These are phyloP conservation scores for Cudoniella acicularis DNA, from an alignment of 495 filamentous ascomycete genomes.

Conservation along the genomic window DNA sequence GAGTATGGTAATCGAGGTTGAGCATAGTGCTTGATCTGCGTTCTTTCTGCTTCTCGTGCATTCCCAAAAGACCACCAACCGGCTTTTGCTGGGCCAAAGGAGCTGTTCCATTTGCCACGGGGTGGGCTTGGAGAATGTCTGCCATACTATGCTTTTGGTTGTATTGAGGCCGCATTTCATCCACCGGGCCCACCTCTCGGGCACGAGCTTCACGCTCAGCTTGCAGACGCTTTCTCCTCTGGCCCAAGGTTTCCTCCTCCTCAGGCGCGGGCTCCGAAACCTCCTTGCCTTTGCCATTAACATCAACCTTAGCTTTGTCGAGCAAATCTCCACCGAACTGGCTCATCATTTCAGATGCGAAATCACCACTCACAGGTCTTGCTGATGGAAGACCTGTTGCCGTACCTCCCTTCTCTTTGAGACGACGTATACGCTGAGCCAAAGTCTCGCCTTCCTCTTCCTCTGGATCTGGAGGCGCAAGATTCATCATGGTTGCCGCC, in stretches of 20 bases:
- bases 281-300: constrained; percentile 27
- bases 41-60: constrained; percentile 27
- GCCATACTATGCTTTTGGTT: constrained; percentile 60
- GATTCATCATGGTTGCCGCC: constrained; percentile 26
- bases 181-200: constrained; percentile 36
- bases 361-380: constrained; percentile 66
- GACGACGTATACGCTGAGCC: constrained; percentile 65
- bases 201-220: constrained; percentile 59
- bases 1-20: constrained; percentile 18
- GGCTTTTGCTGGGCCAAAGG: neutral
- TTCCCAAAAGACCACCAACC: constrained; percentile 10
- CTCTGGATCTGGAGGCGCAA: constrained; percentile 34
- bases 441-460: constrained; percentile 76
- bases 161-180: constrained; percentile 33
- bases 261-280: too few relatives aligned
- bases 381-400: constrained; percentile 43
- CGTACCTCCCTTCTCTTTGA: constrained; percentile 52
- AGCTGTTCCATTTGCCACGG: constrained; percentile 24
- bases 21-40: constrained; percentile 26
- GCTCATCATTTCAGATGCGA: constrained; percentile 73
- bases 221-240: constrained; percentile 74
- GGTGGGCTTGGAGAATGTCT: constrained; percentile 56
- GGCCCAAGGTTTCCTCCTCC: too few relatives aligned
- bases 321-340: constrained; percentile 58
- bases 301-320: constrained; percentile 20